These are phyloP conservation scores for Colletotrichum magnum DNA, from an alignment of 2,329 filamentous ascomycete genomes.

Conservation along the genomic window DNA sequence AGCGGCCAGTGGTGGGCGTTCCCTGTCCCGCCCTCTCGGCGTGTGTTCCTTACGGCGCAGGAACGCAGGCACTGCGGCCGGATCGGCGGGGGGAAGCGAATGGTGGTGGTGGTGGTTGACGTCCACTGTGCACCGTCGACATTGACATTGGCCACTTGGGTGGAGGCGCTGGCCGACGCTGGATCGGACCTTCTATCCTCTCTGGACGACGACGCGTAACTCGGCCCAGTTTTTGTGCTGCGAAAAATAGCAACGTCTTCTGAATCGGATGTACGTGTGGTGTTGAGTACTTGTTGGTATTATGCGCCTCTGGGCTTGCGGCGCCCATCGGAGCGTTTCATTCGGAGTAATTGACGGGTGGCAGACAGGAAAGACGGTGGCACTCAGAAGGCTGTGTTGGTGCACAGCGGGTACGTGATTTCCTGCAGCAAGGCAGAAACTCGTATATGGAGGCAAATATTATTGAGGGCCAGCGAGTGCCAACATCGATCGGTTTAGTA, in stretches of 20 bases:
- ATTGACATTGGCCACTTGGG: conserved; percentile 18
- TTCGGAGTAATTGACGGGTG: conserved; percentile 31
- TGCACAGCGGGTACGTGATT: conserved; percentile 24
- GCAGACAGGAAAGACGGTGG: conserved; percentile 24
- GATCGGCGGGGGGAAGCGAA: neutral
- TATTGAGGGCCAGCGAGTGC: neutral
- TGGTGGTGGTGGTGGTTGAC: conserved; percentile 4
- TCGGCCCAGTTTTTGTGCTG: conserved; percentile 34
- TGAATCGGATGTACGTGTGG: neutral
- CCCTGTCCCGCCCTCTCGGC: neutral
- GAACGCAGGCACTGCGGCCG: conserved; percentile 9
- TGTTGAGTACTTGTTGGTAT: neutral
- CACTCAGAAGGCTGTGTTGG: conserved; percentile 31
- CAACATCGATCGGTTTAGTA: neutral
- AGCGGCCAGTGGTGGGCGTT: too few species aligned
- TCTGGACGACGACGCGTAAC: conserved; percentile 36
- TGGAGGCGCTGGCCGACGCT: conserved; percentile 13
- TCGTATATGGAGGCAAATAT: neutral
- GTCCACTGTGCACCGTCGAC: neutral
- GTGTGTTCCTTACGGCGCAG: conserved; percentile 11
- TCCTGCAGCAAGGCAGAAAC: conserved; percentile 6
- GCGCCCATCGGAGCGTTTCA: conserved; percentile 22
- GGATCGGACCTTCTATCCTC: conserved; percentile 9
- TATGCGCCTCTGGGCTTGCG: conserved; percentile 18
- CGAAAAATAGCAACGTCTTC: conserved; percentile 35